A percentile compares a stretch with the other conserved stretches of the same genome.
Conservation (phyloP, 2,329 filamentous ascomycete genomes). For the Cryoendolithus antarcticus region DNA sequence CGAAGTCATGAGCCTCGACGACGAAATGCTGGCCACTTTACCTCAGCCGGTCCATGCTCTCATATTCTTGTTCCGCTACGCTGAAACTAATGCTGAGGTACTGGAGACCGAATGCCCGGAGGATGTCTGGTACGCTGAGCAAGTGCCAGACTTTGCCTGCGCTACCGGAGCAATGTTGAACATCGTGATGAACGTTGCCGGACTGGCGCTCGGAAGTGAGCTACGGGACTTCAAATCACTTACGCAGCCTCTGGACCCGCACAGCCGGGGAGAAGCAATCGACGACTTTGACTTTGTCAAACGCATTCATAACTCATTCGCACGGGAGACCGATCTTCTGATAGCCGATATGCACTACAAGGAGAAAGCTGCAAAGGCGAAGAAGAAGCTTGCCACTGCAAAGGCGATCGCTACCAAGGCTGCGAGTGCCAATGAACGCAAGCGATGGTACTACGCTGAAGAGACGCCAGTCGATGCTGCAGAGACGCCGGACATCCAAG, state of each 20-base stretch:
- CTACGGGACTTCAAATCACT: slow-evolving; percentile 61
- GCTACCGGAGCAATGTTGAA: slow-evolving; percentile 88
- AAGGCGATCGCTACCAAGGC: slow-evolving; percentile 18
- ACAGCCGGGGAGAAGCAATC: slow-evolving; percentile 63
- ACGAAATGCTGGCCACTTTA: slow-evolving; percentile 48
- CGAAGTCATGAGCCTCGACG: slow-evolving; percentile 64
- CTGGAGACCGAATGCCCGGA: slow-evolving; percentile 43
- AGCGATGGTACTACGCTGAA: slow-evolving; percentile 4
- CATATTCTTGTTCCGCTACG: slow-evolving; percentile 74
- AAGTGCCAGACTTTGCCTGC: slow-evolving; percentile 76
- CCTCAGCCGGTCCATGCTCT: slow-evolving; percentile 67
- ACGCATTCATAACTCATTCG: slow-evolving; percentile 77
- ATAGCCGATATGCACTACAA: slow-evolving; percentile 55
- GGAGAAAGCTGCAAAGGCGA: slow-evolving; percentile 33
- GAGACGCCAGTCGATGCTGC: background rate
- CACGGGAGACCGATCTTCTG: slow-evolving; percentile 65
- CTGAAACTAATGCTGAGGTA: slow-evolving; percentile 41
- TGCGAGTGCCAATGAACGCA: slow-evolving; percentile 12
- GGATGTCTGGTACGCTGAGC: slow-evolving; percentile 89
- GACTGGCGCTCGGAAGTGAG: slow-evolving; percentile 55
- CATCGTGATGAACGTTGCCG: slow-evolving; percentile 73
- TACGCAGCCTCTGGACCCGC: slow-evolving; percentile 57
- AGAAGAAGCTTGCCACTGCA: slow-evolving; percentile 19
- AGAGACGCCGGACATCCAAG: too few relatives aligned
- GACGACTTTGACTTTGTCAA: slow-evolving; percentile 66